These are phyloP conservation scores for Botryotinia narcissicola DNA, from an alignment of 2,329 filamentous ascomycete genomes.

Conservation along the genomic window DNA sequence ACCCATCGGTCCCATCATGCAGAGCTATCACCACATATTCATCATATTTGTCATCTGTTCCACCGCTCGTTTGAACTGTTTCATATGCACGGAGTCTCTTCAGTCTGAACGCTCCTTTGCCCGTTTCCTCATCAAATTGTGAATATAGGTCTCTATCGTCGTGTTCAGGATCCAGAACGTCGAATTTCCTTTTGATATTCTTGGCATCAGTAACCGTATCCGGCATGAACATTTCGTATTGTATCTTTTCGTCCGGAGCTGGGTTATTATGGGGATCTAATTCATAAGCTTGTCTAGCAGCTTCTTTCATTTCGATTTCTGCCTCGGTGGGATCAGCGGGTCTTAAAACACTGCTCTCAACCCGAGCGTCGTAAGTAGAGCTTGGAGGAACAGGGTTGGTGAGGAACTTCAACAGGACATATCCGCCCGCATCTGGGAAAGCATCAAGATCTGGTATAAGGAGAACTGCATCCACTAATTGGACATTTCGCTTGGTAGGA, in stretches of 20 bases:
- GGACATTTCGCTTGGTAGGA: conserved; percentile 54
- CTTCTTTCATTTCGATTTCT: conserved; percentile 49
- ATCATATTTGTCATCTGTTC: conserved; percentile 56
- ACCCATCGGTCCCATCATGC: conserved; percentile 52
- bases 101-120: conserved; percentile 56
- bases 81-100: conserved; percentile 63
- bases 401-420: conserved; percentile 67
- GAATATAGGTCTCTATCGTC: conserved; percentile 57
- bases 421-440: conserved; percentile 68
- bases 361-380: conserved; percentile 56
- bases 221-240: conserved; percentile 66
- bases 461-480: conserved; percentile 58
- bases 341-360: conserved; percentile 60
- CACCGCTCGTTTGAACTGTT: conserved; percentile 56
- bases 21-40: conserved; percentile 61
- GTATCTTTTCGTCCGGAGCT: conserved; percentile 56
- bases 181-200: conserved; percentile 60
- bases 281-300: conserved; percentile 53
- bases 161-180: conserved; percentile 54
- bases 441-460: conserved; percentile 64
- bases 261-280: conserved; percentile 55
- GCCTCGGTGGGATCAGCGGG: conserved; percentile 56
- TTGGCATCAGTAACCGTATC: conserved; percentile 48
- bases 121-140: conserved; percentile 44
- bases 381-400: conserved; percentile 59